Percentiles rank a stretch among this genome's conserved stretches.
phyloP scores from a whole-genome alignment of 2,329 filamentous ascomycete genomes.

The Coleophoma cylindrospora region DNA sequence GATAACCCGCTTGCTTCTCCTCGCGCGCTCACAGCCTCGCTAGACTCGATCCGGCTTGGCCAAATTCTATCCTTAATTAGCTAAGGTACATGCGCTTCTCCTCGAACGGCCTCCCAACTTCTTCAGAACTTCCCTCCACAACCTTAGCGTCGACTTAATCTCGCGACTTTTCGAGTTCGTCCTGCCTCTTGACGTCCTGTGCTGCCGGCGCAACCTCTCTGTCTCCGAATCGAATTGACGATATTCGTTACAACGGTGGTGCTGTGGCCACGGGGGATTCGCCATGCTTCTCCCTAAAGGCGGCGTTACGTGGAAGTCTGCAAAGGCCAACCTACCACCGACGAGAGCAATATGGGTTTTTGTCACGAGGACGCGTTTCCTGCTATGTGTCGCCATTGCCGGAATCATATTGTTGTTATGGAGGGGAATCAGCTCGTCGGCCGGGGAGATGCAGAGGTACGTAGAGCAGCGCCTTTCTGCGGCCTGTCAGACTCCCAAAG shows the following conservation, averaged over 20 bases:
- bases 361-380: constrained; percentile 71
- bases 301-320: constrained; percentile 88
- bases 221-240: constrained; percentile 19
- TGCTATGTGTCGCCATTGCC: constrained; percentile 66
- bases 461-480: constrained; percentile 6
- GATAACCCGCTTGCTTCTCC: no score
- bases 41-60: constrained; percentile 1
- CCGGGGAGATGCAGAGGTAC: constrained; percentile 86
- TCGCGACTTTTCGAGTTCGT: constrained; percentile 10
- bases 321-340: constrained; percentile 73
- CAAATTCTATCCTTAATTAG: not conserved
- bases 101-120: constrained; percentile 11
- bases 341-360: constrained; percentile 66
- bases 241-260: constrained; percentile 30
- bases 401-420: constrained; percentile 78
- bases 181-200: constrained; percentile 1
- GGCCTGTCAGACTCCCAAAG: constrained; percentile 1
- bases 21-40: constrained; percentile 1
- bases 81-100: not conserved
- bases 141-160: constrained; percentile 8
- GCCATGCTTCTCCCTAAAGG: constrained; percentile 87
- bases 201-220: constrained; percentile 7
- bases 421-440: constrained; percentile 76
- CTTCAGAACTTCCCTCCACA: constrained; percentile 8
- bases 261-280: constrained; percentile 32